Conservation (phyloP, 176 grass and related monocot genomes). For the Ananas comosus region DNA sequence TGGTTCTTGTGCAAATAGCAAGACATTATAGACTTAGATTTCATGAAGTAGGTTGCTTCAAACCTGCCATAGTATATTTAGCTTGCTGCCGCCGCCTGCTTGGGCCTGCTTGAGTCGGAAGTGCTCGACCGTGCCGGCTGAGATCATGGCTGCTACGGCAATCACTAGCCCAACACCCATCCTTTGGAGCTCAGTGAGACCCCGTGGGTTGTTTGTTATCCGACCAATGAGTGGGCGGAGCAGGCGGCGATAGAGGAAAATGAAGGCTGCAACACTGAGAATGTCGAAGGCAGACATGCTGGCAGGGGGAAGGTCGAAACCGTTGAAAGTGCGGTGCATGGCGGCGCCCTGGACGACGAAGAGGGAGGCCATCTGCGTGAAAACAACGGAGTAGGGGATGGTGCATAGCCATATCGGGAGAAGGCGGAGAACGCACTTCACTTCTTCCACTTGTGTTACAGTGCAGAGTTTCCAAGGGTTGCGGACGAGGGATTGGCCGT, state of each 20-base stretch:
- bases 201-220: constrained; percentile 20
- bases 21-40: too few species aligned
- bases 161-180: constrained; percentile 81
- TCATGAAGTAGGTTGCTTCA: too few species aligned
- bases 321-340: constrained; percentile 46
- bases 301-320: constrained; percentile 61
- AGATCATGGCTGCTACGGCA: constrained; percentile 60
- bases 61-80: constrained; percentile 77
- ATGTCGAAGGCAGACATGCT: constrained; percentile 97
- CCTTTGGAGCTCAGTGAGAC: constrained; percentile 64
- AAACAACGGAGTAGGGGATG: constrained; percentile 95
- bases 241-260: constrained; percentile 67
- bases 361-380: constrained; percentile 96
- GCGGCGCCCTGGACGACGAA: constrained; percentile 90
- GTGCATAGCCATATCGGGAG: constrained; percentile 94
- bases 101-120: constrained; percentile 33
- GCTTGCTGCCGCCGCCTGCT: constrained; percentile 28
- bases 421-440: constrained; percentile 72
- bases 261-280: constrained; percentile 52
- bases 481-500: constrained; percentile 13
- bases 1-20: too few species aligned
- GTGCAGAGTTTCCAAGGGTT: constrained; percentile 73
- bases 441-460: constrained; percentile 87
- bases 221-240: constrained; percentile 40
- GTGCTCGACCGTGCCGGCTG: constrained; percentile 65